Conservation (phyloP, 2,329 filamentous ascomycete genomes). For the Hypoxylon sp. region DNA sequence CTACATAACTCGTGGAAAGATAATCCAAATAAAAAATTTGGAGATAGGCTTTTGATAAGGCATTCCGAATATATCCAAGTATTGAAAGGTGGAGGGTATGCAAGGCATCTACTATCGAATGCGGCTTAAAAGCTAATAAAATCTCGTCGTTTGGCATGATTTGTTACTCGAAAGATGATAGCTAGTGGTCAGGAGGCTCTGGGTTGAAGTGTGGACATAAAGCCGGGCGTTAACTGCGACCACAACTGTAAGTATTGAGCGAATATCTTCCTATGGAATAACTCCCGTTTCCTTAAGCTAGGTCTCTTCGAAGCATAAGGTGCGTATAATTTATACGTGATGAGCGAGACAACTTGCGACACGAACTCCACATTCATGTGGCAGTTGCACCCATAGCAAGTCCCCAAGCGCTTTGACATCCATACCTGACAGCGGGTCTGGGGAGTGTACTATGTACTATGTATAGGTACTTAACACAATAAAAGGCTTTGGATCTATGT, state of each 20-base stretch:
- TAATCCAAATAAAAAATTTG: not conserved
- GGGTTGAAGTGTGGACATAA: slow-evolving; percentile 12
- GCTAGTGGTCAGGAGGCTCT: slow-evolving; percentile 21
- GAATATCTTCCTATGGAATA: slow-evolving; percentile 7
- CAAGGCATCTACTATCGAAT: not conserved
- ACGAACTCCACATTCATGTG: slow-evolving; percentile 1
- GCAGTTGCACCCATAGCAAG: not conserved
- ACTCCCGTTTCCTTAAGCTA: not conserved
- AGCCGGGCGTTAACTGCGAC: slow-evolving; percentile 21
- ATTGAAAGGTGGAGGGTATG: not conserved
- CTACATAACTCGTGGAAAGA: not conserved
- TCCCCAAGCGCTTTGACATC: slow-evolving; percentile 15
- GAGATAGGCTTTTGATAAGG: not conserved
- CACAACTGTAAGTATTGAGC: not conserved
- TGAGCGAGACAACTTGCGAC: not conserved
- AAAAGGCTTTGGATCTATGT: slow-evolving; percentile 5
- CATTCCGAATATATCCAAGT: slow-evolving; percentile 9
- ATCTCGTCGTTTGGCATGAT: slow-evolving; percentile 3
- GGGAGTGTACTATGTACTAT: too few species aligned
- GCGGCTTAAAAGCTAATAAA: slow-evolving; percentile 17
- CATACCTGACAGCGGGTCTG: slow-evolving; percentile 10
- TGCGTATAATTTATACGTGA: not conserved
- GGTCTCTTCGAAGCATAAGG: slow-evolving; percentile 4
- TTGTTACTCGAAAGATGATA: slow-evolving; percentile 19
- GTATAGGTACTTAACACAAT: too few species aligned